Conservation (phyloP, 208 protist genomes). For the Trypanosomatidae sp. region DNA sequence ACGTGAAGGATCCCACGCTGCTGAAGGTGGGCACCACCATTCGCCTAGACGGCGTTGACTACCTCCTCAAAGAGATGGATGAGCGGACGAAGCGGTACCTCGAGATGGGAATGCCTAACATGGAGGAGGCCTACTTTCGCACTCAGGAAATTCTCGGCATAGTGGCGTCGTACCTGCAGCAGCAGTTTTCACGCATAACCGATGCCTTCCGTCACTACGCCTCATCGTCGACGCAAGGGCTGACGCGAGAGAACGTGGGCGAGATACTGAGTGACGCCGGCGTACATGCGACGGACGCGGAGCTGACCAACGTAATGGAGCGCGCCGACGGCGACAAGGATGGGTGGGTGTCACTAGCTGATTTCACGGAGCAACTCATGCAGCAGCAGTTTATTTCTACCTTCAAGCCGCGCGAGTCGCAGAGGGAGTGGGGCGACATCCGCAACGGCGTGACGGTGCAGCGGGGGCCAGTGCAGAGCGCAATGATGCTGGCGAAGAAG, state of each 20-base stretch:
- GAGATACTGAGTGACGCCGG: constrained; percentile 63
- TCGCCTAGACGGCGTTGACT: constrained; percentile 60
- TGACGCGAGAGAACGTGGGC: constrained; percentile 57
- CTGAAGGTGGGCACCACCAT: constrained; percentile 77
- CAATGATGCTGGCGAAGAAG: constrained; percentile 30
- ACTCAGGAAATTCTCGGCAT: constrained; percentile 64
- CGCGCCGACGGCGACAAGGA: constrained; percentile 74
- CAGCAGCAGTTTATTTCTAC: constrained; percentile 80
- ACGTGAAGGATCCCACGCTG: constrained; percentile 54
- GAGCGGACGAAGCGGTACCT: constrained; percentile 75
- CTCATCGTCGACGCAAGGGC: constrained; percentile 51
- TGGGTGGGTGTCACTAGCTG: constrained; percentile 73
- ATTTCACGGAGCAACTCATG: constrained; percentile 83
- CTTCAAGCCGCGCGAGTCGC: constrained; percentile 49
- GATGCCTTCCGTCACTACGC: constrained; percentile 85
- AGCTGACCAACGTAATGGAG: constrained; percentile 64
- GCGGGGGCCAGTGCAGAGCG: constrained; percentile 47
- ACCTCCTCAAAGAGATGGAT: constrained; percentile 70
- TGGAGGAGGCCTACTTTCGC: constrained; percentile 74
- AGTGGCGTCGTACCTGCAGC: constrained; percentile 55
- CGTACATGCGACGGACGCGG: constrained; percentile 34
- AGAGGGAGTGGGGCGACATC: constrained; percentile 23
- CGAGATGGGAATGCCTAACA: constrained; percentile 66
- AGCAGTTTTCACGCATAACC: constrained; percentile 64
- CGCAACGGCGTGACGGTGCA: constrained; percentile 23